Evolutionary conservation across 2,329 filamentous ascomycete genomes (phyloP), one percentile per base, ranked within the genome.

Genomic region (Alternaria rosae): DNA sequence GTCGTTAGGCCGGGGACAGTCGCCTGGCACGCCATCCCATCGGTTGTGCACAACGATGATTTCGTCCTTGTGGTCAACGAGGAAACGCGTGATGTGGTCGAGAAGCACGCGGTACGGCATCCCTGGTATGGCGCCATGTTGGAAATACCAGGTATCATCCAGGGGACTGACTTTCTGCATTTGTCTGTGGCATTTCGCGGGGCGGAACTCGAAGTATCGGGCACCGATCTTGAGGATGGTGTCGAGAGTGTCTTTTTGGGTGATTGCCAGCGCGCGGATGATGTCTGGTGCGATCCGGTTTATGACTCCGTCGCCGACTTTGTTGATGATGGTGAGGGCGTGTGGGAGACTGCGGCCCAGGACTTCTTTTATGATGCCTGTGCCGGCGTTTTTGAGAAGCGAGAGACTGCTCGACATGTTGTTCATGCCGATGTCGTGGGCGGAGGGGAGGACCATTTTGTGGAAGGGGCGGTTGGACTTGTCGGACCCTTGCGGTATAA

Each of bases 341-440:
- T 66, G 52, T 0, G 74, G 72, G 0, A 78, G 63, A 8, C 61
- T 68, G 17, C 67, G 64, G 3, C 74, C 74, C 0, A 78, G 65
- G 30, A 76, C 65, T 53, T 76, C 71, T 61, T 73, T 76, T 44
- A 79, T 75, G 11, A 73, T 62, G 23, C 68, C 68, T 13, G 74
- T 74, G 5, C 75, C 76, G 0, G 75, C 73, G 28, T 80, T 78
- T 12, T 74, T 66, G 9, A 85, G 75, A 1, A 85, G 72, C 0
- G 76, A 75, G 25, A 78, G 67, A 23, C 78, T 75, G 51, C 74
- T 82, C 9, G 79, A 68, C 82, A 85, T 82, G 70, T 76, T 83
- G 71, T 85, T 85, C 84, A 85, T 85, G 25, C 84, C 84, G 13
- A 82, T 79, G 62, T 85, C 84, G 69, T 85, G 84, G 0, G 81